These are phyloP conservation scores for Saxophila tyrrhenica DNA, from an alignment of 495 filamentous ascomycete genomes.

Conservation along the genomic window DNA sequence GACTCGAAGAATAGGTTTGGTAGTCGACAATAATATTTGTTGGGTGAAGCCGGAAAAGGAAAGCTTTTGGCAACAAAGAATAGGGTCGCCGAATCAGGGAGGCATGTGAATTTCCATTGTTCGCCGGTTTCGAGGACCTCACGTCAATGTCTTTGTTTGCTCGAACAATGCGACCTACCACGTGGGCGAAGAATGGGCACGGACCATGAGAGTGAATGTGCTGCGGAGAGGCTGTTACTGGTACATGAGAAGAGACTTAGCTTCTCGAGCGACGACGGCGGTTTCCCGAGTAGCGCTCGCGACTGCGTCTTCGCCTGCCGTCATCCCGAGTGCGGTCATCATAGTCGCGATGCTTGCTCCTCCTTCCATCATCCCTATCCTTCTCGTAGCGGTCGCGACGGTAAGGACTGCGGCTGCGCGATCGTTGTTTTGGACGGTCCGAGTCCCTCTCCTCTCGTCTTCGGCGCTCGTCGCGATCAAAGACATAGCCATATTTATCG, in stretches of 20 bases:
- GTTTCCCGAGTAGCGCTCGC: constrained; percentile 23
- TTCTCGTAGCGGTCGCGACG: constrained; percentile 22
- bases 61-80: not conserved
- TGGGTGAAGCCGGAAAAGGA: not conserved
- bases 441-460: constrained; percentile 14
- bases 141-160: not conserved
- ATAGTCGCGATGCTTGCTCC: constrained; percentile 18
- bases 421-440: not conserved
- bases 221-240: too few species aligned
- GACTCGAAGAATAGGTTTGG: not conserved
- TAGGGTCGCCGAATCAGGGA: not conserved
- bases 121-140: not conserved
- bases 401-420: constrained; percentile 42
- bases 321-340: constrained; percentile 1
- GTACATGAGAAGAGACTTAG: too few species aligned
- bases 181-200: too few species aligned
- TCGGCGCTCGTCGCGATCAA: constrained; percentile 60
- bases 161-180: not conserved
- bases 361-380: constrained; percentile 18
- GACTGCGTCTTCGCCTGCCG: constrained; percentile 1
- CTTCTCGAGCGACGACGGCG: constrained; percentile 1
- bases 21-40: not conserved
- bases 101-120: not conserved
- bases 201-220: too few species aligned
- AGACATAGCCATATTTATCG: constrained; percentile 65